Conservation (phyloP, 164 flowering plant genomes). For the Brasenia schreberi region DNA sequence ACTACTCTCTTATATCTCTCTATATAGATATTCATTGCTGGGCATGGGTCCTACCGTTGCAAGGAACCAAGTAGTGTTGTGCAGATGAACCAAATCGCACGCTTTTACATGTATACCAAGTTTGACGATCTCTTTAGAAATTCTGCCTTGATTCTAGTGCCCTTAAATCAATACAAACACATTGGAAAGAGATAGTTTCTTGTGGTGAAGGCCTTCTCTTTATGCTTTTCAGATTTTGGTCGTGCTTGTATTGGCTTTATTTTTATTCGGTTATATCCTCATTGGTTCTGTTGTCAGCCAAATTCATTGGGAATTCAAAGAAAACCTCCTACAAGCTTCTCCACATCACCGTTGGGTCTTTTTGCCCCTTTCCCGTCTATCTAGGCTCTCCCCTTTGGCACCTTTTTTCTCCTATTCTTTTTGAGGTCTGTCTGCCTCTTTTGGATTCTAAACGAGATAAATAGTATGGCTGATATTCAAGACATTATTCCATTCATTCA, state of each 20-base stretch:
- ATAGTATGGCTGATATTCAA: no score
- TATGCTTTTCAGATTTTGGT: not conserved
- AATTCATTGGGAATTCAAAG: conserved; percentile 5
- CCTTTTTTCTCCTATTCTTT: not conserved
- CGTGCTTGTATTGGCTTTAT: not conserved
- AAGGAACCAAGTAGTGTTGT: no score
- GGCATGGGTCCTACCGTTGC: no score
- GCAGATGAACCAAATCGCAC: not conserved
- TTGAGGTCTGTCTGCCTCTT: no score
- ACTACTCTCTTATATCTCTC: no score
- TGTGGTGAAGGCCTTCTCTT: not conserved
- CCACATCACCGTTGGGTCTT: not conserved
- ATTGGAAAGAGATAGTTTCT: not conserved
- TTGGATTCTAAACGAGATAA: no score
- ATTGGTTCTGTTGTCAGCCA: not conserved
- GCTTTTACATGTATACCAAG: not conserved
- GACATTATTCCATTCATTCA: no score
- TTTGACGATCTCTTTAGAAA: not conserved
- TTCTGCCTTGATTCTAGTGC: not conserved
- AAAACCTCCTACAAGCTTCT: conserved; percentile 17
- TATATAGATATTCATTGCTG: no score
- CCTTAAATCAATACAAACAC: not conserved
- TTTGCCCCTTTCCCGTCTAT: not conserved
- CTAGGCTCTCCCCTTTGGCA: conserved; percentile 5
- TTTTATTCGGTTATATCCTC: not conserved